Evolutionary conservation across 179 eudicot genomes (phyloP), one percentile per base, ranked within the genome.

Genomic region (Silene noctiflora): DNA sequence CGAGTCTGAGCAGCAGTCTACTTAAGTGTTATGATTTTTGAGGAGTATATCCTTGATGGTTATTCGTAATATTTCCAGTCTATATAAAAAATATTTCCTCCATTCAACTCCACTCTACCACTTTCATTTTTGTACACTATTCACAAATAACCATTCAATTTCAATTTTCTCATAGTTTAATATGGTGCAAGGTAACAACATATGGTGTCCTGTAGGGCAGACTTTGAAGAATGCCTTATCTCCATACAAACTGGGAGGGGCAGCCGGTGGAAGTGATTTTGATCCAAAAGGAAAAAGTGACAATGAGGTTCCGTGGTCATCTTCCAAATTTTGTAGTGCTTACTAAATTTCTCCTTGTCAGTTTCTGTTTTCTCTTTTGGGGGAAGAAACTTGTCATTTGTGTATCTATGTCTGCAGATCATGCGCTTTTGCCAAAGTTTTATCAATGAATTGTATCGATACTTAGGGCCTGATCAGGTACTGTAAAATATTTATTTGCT

Each of bases 371-470:
- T 25, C 12, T 12, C 71, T 24, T 46, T 19, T 42, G 17, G 27
- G 29, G 4, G 65, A 69, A 39, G 63, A 62, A 55, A 48, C 61
- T 61, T 27, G 20, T 35, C 69, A 71, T 48, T 19, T 48, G 3
- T 64, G 25, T 55, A 11, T 48, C 63, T 24, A 73, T 74, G 60
- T 44, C 74, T 69, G 73, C 86, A 95, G 99, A 80, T 93, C 75
- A 95, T 95, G 99, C 90, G 91, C 64, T 95, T 95, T 78, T 93
- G 99, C 85, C 99, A 95, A 84, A 95, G 99, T 85, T 95, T 89
- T 84, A 95, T 95, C 87, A 88, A 88, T 79, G 99, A 91, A 81
- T 73, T 95, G 73, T 89, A 91, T 78, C 94, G 98, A 22, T 93
- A 91, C 83, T 75, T 93, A 76, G 98, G 99, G 72, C 98, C 96